Evolutionary conservation across 1,284 basidiomycete genomes (phyloP), one percentile per base, ranked within the genome.

Genomic region (Ustilago tritici): DNA sequence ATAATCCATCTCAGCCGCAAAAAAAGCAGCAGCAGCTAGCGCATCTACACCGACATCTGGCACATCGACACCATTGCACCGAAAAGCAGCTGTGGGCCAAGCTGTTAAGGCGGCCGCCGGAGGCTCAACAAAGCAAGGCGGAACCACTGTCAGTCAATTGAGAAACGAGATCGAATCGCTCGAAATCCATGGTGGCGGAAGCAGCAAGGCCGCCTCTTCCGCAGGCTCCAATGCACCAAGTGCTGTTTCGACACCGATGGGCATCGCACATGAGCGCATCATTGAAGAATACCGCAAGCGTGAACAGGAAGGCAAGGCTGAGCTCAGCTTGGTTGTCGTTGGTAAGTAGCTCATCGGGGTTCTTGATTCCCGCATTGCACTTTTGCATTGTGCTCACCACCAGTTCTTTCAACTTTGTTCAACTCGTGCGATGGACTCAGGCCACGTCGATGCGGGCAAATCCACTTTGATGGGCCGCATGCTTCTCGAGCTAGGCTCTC

Each of bases 371-470:
- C 38, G 10, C 9, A 23, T 41, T 17, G 28, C 31, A 31, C 14
- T 46, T 11, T 52, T 17, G 23, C 23, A 28, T 28, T 28, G 23
- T 35, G 50, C 50, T 52, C 8, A 52, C 34, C 8, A 52, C 34
- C 14, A 17, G 17, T 52, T 34, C 31, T 12, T 34, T 52, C 15
- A 7, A 19, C 43, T 46, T 46, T 35, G 14, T 28, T 28, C 23
- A 28, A 28, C 14, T 52, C 15, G 17, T 34, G 28, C 50, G 17
- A 28, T 34, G 11, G 11, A 15, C 14, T 32, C 80, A 95, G 95
- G 96, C 31, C 96, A 99, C 84, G 96, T 99, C 70, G 96, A 99
- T 87, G 96, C 97, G 15, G 96, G 96, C 56, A 99, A 99, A 87
- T 98, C 95, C 11, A 99, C 96, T 0, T 87, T 99, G 52, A 98